phyloP scores from a whole-genome alignment of 768 basidiomycete species.

The Tulasnella sp. region DNA sequence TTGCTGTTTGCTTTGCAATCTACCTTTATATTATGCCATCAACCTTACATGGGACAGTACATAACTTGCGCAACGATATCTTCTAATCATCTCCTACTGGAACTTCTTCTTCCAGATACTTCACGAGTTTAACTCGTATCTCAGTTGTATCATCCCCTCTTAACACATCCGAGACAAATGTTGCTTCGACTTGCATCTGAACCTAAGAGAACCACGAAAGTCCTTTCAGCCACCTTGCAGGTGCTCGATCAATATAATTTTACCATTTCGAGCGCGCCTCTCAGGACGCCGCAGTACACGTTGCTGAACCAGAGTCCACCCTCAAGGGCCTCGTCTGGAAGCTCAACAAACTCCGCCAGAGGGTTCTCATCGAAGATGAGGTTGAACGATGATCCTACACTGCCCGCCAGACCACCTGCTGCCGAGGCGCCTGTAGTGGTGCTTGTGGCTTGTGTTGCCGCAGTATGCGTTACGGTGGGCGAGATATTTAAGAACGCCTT shows the following conservation, averaged over 20 bases:
- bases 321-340: slow-evolving; percentile 88
- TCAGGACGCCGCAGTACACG: slow-evolving; percentile 86
- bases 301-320: slow-evolving; percentile 97
- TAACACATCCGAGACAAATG: slow-evolving; percentile 85
- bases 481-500: slow-evolving; percentile 94
- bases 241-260: slow-evolving; percentile 32
- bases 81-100: slow-evolving; percentile 81
- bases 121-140: slow-evolving; percentile 82
- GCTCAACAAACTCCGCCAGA: slow-evolving; percentile 91
- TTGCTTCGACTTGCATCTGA: slow-evolving; percentile 90
- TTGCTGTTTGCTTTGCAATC: neutral
- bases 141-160: slow-evolving; percentile 93
- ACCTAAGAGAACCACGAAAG: slow-evolving; percentile 54
- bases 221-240: neutral
- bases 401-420: slow-evolving; percentile 6
- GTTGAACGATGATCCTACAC: slow-evolving; percentile 50
- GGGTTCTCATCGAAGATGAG: slow-evolving; percentile 95
- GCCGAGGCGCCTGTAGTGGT: slow-evolving; percentile 5
- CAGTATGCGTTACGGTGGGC: slow-evolving; percentile 71
- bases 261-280: slow-evolving; percentile 97
- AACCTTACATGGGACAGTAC: neutral
- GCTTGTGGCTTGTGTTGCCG: slow-evolving; percentile 33
- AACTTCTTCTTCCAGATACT: slow-evolving; percentile 94
- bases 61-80: neutral
- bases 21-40: neutral